phyloP scores from a whole-genome alignment of 306 rosid genomes.

The Oxytropis ochrocephala region DNA sequence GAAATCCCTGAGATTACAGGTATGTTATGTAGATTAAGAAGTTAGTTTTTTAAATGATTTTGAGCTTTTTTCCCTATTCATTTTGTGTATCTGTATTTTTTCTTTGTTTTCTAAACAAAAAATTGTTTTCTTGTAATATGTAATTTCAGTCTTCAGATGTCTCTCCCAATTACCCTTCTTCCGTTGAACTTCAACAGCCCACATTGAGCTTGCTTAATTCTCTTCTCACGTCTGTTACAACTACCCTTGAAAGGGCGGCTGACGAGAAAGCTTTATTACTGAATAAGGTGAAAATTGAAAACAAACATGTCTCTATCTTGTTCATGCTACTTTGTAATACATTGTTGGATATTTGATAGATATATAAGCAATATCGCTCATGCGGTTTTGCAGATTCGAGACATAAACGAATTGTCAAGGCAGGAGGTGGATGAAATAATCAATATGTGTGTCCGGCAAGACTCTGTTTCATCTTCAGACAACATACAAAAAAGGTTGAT shows the following conservation, averaged over 20 bases:
- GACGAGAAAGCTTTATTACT: slow-evolving; percentile 75
- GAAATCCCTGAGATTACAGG: slow-evolving; percentile 86
- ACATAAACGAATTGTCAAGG: slow-evolving; percentile 83
- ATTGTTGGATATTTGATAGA: neutral
- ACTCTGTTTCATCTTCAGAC: slow-evolving; percentile 61
- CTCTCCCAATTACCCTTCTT: slow-evolving; percentile 43
- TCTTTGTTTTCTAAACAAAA: neutral
- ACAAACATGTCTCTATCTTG: neutral
- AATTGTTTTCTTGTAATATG: slow-evolving; percentile 9
- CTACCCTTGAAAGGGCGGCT: slow-evolving; percentile 78
- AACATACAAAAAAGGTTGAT: slow-evolving; percentile 71
- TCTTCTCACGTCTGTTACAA: slow-evolving; percentile 58
- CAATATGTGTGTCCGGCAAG: slow-evolving; percentile 52
- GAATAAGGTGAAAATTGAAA: slow-evolving; percentile 53
- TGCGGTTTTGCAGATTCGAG: slow-evolving; percentile 55
- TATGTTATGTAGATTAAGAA: slow-evolving; percentile 21
- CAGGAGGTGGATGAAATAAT: slow-evolving; percentile 94
- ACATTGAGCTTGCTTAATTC: slow-evolving; percentile 61
- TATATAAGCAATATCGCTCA: neutral
- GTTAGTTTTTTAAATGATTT: neutral
- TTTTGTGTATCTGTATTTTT: slow-evolving; percentile 1
- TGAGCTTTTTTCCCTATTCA: neutral
- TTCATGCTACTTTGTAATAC: neutral
- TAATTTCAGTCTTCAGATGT: slow-evolving; percentile 48
- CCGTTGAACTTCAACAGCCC: slow-evolving; percentile 60